Evolutionary conservation across 345 rosid species (phyloP), one percentile per base, ranked within the genome.

Genomic region (Dimocarpus longan): DNA sequence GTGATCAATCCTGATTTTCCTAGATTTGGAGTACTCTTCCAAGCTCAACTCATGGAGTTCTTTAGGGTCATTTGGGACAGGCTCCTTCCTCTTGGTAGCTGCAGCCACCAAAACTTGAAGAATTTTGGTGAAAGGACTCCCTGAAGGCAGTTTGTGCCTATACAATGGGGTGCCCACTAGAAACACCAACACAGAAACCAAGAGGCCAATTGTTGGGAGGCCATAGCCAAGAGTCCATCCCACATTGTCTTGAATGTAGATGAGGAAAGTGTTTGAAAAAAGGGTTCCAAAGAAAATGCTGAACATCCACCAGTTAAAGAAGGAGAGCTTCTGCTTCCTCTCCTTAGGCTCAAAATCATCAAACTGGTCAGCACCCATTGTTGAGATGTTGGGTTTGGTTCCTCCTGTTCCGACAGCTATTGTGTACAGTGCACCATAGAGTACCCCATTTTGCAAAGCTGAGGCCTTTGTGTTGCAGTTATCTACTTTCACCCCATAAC

Each of bases 241-340:
- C 7, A 85, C 86, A 3, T 73, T 80, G 63, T 90, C 93, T 75
- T 90, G 93, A 19, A 88, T 66, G 77, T 89, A 91, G 46, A 90
- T 75, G 75, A 91, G 52, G 79, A 90, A 75, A 21, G 89, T 88
- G 80, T 82, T 88, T 2, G 93, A 82, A 80, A 91, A 86, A 10
- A 90, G 88, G 16, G 89, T 79, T 11, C 92, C 93, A 10, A 90
- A 84, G 86, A 90, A 90, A 62, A 87, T 85, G 85, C 87, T 86
- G 66, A 89, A 87, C 89, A 90, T 80, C 93, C 95, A 90, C 93
- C 95, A 89, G 71, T 90, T 90, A 67, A 91, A 91, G 85, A 90
- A 91, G 0, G 95, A 90, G 43, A 90, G 79, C 85, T 91, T 91
- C 3, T 89, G 91, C 16, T 18, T 9, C 84, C 85, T 86, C 78